These are phyloP conservation scores for Phaeoacremonium minimum DNA, from an alignment of 2,329 filamentous ascomycete genomes.

Conservation along the genomic window DNA sequence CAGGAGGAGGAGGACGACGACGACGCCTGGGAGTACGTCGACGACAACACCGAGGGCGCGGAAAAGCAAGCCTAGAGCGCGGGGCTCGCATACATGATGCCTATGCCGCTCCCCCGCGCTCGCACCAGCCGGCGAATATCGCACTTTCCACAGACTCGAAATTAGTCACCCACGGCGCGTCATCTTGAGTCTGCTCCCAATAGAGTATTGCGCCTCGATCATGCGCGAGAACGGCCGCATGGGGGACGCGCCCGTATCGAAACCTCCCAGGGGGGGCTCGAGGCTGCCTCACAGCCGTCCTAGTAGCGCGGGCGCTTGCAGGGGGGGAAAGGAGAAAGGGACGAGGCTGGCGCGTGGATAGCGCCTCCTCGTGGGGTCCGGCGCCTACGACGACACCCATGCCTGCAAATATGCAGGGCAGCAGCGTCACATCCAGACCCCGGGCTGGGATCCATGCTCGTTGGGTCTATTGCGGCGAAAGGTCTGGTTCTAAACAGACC, in stretches of 20 bases:
- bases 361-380: constrained; percentile 3
- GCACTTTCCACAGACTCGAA: constrained; percentile 3
- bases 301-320: constrained; percentile 3
- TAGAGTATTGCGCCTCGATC: constrained; percentile 3
- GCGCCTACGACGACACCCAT: constrained; percentile 2
- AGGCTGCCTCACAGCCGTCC: constrained; percentile 3
- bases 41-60: constrained; percentile 1
- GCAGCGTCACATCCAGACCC: constrained; percentile 2
- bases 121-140: constrained; percentile 3
- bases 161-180: constrained; percentile 3
- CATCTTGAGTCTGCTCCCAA: constrained; percentile 3
- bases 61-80: constrained; percentile 3
- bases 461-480: constrained; percentile 3
- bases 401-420: constrained; percentile 3
- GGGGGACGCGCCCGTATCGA: constrained; percentile 3
- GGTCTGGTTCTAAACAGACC: too few species aligned
- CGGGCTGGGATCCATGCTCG: constrained; percentile 2
- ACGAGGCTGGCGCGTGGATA: constrained; percentile 3
- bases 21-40: constrained; percentile 9
- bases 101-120: constrained; percentile 3
- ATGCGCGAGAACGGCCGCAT: constrained; percentile 3
- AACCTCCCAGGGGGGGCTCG: constrained; percentile 2
- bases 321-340: constrained; percentile 3
- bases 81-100: constrained; percentile 3
- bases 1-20: constrained; percentile 36